Evolutionary conservation across 108 stramenopile genomes (phyloP).

Genomic region (Fistulifera solaris): DNA sequence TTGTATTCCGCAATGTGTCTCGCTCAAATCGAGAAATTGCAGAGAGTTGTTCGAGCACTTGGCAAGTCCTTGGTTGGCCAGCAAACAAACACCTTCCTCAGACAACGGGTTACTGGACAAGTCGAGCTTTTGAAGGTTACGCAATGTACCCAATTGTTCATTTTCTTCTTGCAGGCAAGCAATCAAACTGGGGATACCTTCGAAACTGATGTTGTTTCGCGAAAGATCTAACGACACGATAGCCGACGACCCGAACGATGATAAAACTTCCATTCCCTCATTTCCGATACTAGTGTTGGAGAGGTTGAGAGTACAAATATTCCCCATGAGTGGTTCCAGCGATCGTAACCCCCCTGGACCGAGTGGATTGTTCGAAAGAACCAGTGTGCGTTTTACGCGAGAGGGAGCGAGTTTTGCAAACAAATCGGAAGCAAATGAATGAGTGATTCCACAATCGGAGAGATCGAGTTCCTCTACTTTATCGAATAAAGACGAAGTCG

Average conservation of each 20-base stretch:
- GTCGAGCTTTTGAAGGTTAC: constrained; percentile 12
- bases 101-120: constrained; percentile 19
- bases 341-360: neutral
- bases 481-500: neutral
- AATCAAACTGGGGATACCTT: neutral
- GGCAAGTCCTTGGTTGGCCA: constrained; percentile 2
- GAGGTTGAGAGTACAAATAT: constrained; percentile 1
- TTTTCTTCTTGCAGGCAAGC: neutral
- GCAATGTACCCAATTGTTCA: neutral
- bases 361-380: too few relatives aligned
- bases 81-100: constrained; percentile 8
- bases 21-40: constrained; percentile 37
- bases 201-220: constrained; percentile 1
- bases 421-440: neutral
- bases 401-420: neutral
- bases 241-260: neutral
- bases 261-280: neutral
- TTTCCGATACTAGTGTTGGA: neutral
- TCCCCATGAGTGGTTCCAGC: neutral
- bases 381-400: neutral
- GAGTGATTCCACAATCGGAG: constrained; percentile 16
- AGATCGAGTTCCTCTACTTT: constrained; percentile 31
- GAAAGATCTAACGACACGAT: constrained; percentile 5
- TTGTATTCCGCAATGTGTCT: constrained; percentile 42
- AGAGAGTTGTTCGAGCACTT: constrained; percentile 12